These are phyloP conservation scores for Kurtzmaniella fragi DNA, from an alignment of 805 yeast genomes.

Conservation along the genomic window DNA sequence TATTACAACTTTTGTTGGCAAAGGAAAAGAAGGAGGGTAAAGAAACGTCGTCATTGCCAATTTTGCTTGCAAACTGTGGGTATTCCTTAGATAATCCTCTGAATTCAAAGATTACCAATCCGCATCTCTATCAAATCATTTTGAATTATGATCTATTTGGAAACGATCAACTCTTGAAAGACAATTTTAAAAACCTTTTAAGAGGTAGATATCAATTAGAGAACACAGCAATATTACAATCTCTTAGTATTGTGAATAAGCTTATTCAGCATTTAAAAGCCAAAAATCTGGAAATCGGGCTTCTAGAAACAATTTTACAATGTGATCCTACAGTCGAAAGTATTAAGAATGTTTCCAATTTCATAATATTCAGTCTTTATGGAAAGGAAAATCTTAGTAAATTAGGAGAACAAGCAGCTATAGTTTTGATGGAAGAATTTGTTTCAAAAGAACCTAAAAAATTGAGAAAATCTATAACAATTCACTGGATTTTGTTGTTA, in stretches of 20 bases:
- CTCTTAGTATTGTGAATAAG: slow-evolving; percentile 33
- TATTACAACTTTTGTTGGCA: slow-evolving; percentile 47
- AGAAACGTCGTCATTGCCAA: no score
- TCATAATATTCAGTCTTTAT: slow-evolving; percentile 49
- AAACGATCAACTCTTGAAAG: no score
- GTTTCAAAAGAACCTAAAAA: slow-evolving; percentile 36
- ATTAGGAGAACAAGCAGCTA: slow-evolving; percentile 26
- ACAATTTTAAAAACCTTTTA: no score
- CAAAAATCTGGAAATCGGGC: slow-evolving; percentile 7
- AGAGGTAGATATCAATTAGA: no score
- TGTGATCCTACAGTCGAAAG: slow-evolving; percentile 51
- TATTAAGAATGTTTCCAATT: slow-evolving; percentile 43
- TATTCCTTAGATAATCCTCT: not conserved
- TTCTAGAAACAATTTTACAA: slow-evolving; percentile 16
- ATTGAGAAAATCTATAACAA: slow-evolving; percentile 50
- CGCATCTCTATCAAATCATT: not conserved
- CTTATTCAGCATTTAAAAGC: slow-evolving; percentile 48
- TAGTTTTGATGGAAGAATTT: slow-evolving; percentile 29
- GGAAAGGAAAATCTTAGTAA: slow-evolving; percentile 30
- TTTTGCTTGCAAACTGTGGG: no score
- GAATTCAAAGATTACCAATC: not conserved
- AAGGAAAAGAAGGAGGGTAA: no score
- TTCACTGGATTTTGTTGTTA: slow-evolving; percentile 61
- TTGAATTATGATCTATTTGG: not conserved
- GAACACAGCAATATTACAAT: no score